Base-by-base conservation (phyloP, 495 filamentous ascomycete genomes). In the Hyaloscypha variabilis region DNA sequence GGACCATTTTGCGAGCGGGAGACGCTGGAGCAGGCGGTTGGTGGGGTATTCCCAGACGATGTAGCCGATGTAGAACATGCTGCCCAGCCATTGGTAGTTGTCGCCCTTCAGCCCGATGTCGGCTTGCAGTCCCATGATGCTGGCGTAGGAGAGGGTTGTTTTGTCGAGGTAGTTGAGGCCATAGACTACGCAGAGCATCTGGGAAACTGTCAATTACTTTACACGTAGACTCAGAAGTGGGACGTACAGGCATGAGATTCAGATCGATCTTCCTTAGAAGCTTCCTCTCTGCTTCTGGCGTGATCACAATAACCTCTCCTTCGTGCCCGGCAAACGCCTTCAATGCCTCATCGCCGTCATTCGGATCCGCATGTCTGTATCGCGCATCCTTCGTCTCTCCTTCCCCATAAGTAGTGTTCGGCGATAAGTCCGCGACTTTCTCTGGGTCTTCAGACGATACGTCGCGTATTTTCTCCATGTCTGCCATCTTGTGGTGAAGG, bases 121-220 rank as follows among this genome's bases (percentile, higher is more conserved):
- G 28, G 72, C 79, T 68, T 81, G 81, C 26, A 90, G 77, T 0
- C 86, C 86, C 85, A 89, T 88, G 25, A 90, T 68, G 64, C 80
- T 85, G 10, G 86, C 85, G 67, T 89, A 88, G 0, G 85, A 88
- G 2, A 90, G 69, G 1, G 86, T 88, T 0, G 84, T 88, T 72
- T 89, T 90, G 70, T 90, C 87, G 17, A 88, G 72, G 70, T 81
- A 90, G 66, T 89, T 87, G 75, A 90, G 81, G 6, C 85, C 85
- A 64, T 90, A 89, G 8, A 88, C 77, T 49, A 83, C 70, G 60
- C 87, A 90, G 71, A 90, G 69, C 39, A 78, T 68, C 68, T 62
- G 36, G 23, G 21, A 39, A 46, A n/a, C 49, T 56, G 23, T 11
- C 26, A 51, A 21, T 51, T n/a, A 59, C 28, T 21, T 19, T 14